A percentile compares a stretch with the other conserved stretches of the same genome.
Evolutionary conservation across 768 basidiomycete genomes (phyloP).

Genomic region (Glaciozyma antarctica): DNA sequence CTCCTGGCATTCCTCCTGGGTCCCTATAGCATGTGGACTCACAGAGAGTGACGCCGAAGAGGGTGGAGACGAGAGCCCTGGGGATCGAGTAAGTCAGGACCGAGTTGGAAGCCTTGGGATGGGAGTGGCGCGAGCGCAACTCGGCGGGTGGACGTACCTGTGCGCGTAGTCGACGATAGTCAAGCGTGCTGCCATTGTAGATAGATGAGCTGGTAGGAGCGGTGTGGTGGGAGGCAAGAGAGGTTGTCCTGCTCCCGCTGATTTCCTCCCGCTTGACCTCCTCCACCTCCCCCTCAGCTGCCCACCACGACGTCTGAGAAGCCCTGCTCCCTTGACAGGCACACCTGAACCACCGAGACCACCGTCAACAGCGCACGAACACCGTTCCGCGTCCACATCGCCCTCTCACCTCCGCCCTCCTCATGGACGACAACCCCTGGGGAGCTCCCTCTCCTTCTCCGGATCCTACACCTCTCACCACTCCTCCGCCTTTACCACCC

Average conservation of each 20-base stretch:
- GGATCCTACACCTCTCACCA: neutral
- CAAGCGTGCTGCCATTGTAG: neutral
- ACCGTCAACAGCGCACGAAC: no score
- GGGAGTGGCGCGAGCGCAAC: neutral
- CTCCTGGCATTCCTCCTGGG: no score
- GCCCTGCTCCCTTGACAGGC: no score
- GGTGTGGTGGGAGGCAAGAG: no score
- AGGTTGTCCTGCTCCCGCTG: no score
- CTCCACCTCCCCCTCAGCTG: no score
- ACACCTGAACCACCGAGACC: no score
- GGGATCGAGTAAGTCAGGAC: neutral
- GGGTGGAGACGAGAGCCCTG: neutral
- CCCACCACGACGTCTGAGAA: no score
- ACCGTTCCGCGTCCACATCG: no score
- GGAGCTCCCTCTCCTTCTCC: constrained; percentile 8
- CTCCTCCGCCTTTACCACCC: neutral
- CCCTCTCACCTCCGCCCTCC: neutral
- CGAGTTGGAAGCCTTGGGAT: neutral
- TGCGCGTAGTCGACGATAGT: neutral
- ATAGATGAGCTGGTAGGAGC: no score
- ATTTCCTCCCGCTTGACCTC: no score
- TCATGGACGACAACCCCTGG: constrained; percentile 28
- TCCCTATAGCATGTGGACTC: neutral
- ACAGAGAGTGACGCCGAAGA: neutral
- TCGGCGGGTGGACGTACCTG: neutral